Evolutionary conservation across 371 early-diverging fungal genomes (phyloP), one percentile per base, ranked within the genome.

Genomic region (Smittium culicis): DNA sequence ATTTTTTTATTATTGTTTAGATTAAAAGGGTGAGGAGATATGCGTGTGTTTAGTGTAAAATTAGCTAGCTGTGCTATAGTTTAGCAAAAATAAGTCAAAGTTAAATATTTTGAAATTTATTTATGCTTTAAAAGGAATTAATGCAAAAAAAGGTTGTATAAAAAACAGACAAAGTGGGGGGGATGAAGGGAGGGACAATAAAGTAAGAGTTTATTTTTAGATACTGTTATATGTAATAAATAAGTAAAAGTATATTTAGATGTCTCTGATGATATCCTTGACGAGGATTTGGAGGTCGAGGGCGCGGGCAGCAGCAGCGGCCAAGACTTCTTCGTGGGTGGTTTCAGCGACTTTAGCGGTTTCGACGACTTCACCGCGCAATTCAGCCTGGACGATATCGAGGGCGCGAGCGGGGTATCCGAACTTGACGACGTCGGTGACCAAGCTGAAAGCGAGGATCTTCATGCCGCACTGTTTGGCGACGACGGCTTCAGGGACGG

Each of bases 401-500:
- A 85, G 68, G 29, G 88, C 87, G 70, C 83, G 79, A 66, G 80
- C 78, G 27, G 88, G 89, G 55, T 82, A 78, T 25, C 87, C 82
- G 64, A 78, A 70, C 32, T 87, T 83, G 33, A 89, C 94, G 34
- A 78, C 80, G 77, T 94, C 93, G 60, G 96, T 93, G 68, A 95
- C 85, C 66, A 96, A 80, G 64, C 83, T 80, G 67, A 94, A 72
- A 25, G 92, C 94, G 61, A 96, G 77, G 0, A 93, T 90, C 70
- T 85, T 81, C 71, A 96, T 81, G 20, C 93, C 94, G 34, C 87
- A 85, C 78, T 96, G 96, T 65, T 88, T 85, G 24, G 95, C 96
- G 35, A 90, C 84, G n/a, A 93, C 76, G n/a, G 90, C 88, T 76
- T 96, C 96, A 24, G 94, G 94, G 1, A 92, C 86, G n/a, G 96